These are phyloP conservation scores for Cladosporium halotolerans DNA, from an alignment of 2,329 filamentous ascomycete genomes.

Conservation along the genomic window DNA sequence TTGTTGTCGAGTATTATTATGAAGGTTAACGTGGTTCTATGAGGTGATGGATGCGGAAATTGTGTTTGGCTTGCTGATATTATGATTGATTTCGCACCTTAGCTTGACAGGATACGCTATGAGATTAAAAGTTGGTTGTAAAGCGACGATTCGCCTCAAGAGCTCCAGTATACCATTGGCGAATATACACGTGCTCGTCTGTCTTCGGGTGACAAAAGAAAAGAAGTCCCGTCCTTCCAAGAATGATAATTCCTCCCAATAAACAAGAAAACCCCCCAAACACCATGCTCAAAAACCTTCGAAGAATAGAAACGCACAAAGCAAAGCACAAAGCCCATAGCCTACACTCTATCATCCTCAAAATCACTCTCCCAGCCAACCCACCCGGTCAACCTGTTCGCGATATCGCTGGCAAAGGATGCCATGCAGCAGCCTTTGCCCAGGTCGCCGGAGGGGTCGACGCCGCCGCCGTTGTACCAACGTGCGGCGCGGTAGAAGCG, in stretches of 20 bases:
- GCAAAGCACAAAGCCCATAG: neutral
- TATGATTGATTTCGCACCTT: too few relatives aligned
- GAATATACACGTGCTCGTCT: too few relatives aligned
- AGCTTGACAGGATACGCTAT: too few relatives aligned
- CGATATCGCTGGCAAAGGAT: constrained; percentile 49
- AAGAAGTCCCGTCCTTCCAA: neutral
- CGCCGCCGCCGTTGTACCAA: constrained; percentile 44
- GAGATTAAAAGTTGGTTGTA: too few relatives aligned
- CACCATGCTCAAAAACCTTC: constrained; percentile 10
- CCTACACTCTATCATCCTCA: neutral
- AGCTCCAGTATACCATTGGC: too few relatives aligned
- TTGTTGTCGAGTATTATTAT: too few relatives aligned
- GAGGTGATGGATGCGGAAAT: too few relatives aligned
- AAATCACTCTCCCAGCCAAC: constrained; percentile 10
- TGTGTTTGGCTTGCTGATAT: too few relatives aligned
- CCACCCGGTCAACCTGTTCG: constrained; percentile 44
- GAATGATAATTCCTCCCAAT: neutral
- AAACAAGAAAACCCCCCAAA: neutral
- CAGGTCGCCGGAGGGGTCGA: constrained; percentile 31
- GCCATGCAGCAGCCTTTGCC: constrained; percentile 41
- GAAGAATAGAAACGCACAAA: neutral
- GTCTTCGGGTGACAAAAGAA: neutral
- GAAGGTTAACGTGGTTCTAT: too few relatives aligned
- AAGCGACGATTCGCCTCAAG: too few relatives aligned
- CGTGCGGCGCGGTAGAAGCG: constrained; percentile 43